Evolutionary conservation across 2,329 filamentous ascomycete species (phyloP).

Genomic region (Aspergillus sp.): DNA sequence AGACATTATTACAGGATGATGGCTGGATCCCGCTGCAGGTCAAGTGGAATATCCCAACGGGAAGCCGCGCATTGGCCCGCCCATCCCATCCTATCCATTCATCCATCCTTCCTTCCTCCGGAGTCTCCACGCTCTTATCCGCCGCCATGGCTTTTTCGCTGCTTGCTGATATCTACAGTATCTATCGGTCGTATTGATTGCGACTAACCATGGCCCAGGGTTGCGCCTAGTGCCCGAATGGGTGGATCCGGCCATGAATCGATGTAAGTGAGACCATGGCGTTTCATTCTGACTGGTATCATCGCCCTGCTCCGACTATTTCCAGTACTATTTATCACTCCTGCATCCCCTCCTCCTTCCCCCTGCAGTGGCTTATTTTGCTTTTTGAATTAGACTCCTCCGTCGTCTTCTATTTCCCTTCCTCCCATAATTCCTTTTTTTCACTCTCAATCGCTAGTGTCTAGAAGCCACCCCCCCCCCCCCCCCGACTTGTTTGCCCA

Average conservation of each 20-base stretch:
- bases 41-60: neutral
- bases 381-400: slow-evolving; percentile 4
- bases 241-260: slow-evolving; percentile 24
- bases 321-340: slow-evolving; percentile 19
- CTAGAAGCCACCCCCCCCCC: neutral
- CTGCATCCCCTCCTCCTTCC: slow-evolving; percentile 7
- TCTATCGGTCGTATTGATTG: slow-evolving; percentile 9
- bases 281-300: slow-evolving; percentile 20
- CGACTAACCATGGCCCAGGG: slow-evolving; percentile 26
- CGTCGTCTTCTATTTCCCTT: slow-evolving; percentile 5
- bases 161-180: slow-evolving; percentile 9
- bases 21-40: slow-evolving; percentile 6
- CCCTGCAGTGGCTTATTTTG: slow-evolving; percentile 12
- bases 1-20: neutral
- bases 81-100: neutral
- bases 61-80: slow-evolving; percentile 1
- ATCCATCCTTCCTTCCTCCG: neutral
- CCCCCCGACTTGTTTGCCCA: neutral
- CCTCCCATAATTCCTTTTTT: neutral
- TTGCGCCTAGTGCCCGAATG: slow-evolving; percentile 20
- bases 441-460: neutral
- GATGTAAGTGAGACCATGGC: slow-evolving; percentile 8
- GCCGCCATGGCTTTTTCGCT: slow-evolving; percentile 4
- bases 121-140: slow-evolving; percentile 5
- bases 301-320: slow-evolving; percentile 15